Percentiles rank a stretch among this genome's conserved stretches.
These are phyloP conservation scores for Hypoxylon perforatum DNA, from an alignment of 495 filamentous ascomycete species.

Conservation along the genomic window DNA sequence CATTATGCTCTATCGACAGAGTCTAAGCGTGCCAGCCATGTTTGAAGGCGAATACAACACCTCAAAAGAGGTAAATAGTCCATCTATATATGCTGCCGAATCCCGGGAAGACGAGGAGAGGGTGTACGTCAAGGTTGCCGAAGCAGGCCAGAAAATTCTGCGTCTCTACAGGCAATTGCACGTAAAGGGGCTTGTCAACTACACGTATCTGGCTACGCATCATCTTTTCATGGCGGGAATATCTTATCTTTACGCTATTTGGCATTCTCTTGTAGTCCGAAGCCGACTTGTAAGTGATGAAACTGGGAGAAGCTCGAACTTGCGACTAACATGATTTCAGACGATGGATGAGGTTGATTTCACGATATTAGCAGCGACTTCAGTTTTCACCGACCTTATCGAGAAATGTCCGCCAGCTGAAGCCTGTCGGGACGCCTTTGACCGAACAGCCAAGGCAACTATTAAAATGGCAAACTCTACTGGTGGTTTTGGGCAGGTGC, in stretches of 20 bases:
- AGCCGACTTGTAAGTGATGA: constrained; percentile 76
- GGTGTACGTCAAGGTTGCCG: constrained; percentile 91
- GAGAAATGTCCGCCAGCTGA: constrained; percentile 65
- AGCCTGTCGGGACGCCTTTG: constrained; percentile 93
- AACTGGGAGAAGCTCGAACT: neutral
- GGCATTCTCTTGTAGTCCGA: constrained; percentile 91
- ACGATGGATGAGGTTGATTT: constrained; percentile 96
- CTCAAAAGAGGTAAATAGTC: constrained; percentile 65
- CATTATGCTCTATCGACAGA: constrained; percentile 95
- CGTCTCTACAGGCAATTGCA: constrained; percentile 92
- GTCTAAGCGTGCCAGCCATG: constrained; percentile 84
- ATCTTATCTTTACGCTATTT: constrained; percentile 95
- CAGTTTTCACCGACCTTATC: constrained; percentile 61
- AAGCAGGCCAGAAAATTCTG: constrained; percentile 92
- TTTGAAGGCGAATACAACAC: constrained; percentile 82
- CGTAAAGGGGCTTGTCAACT: constrained; percentile 88
- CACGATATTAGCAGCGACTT: constrained; percentile 93
- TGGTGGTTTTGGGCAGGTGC: constrained; percentile 75
- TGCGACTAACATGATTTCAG: constrained; percentile 60
- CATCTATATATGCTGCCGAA: constrained; percentile 59
- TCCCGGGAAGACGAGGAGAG: constrained; percentile 86
- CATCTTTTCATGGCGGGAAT: constrained; percentile 98
- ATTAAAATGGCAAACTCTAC: constrained; percentile 89
- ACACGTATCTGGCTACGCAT: constrained; percentile 96
- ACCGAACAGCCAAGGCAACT: constrained; percentile 93